A percentile compares a stretch with the other conserved stretches of the same genome.
Conservation (phyloP, 2,329 filamentous ascomycete species). For the Aspergillus calidoustus region DNA sequence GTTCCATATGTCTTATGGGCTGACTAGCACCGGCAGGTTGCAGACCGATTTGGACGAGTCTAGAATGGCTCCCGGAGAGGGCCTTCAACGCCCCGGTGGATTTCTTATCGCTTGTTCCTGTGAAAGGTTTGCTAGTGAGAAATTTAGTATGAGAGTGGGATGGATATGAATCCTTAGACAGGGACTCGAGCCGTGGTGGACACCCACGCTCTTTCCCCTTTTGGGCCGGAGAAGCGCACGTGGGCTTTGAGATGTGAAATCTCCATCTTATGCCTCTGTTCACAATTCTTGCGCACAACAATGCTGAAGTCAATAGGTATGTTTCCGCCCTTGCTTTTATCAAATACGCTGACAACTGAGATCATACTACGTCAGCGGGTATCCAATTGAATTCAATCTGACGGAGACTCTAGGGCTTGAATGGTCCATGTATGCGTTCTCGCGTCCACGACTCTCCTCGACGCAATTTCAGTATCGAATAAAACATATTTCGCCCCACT, state of each 20-base stretch:
- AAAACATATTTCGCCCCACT: no score
- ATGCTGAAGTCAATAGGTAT: no score
- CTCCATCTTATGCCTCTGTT: no score
- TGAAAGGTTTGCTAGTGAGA: background rate
- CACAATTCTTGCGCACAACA: no score
- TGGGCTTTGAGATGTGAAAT: background rate
- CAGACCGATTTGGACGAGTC: background rate
- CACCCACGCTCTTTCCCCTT: background rate
- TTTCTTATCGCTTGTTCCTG: background rate
- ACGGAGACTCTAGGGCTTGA: no score
- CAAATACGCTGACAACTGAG: no score
- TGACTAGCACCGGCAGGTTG: background rate
- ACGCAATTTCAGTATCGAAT: no score
- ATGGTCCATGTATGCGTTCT: no score
- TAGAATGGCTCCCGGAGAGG: background rate
- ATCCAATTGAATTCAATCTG: no score
- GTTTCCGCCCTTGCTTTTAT: no score
- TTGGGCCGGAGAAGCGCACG: conserved; percentile 2
- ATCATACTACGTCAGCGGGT: no score
- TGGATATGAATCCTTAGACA: background rate
- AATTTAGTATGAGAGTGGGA: background rate
- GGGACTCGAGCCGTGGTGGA: background rate
- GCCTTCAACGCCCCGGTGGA: background rate
- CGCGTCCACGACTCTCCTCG: no score
- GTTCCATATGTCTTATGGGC: background rate